phyloP scores from a whole-genome alignment of 1,284 basidiomycete species.

The Cystobasidium slooffiae region DNA sequence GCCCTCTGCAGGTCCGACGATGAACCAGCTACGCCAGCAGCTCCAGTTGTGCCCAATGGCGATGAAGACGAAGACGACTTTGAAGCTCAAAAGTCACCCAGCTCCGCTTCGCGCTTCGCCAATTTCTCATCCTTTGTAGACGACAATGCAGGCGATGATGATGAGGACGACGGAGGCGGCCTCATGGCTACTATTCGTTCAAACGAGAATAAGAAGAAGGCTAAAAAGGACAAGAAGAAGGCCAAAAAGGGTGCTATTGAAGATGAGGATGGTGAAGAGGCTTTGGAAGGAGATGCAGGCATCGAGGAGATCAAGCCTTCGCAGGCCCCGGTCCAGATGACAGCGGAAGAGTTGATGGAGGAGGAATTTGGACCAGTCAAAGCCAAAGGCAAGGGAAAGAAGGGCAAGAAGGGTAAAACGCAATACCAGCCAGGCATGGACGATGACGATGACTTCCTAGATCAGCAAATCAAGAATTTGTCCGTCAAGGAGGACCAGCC shows the following conservation, averaged over 20 bases:
- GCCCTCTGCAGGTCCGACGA: conserved; percentile 20
- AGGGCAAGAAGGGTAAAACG: conserved; percentile 62
- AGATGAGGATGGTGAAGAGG: conserved; percentile 53
- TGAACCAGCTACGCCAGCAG: conserved; percentile 14
- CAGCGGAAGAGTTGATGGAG: conserved; percentile 69
- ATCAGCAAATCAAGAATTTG: conserved; percentile 49
- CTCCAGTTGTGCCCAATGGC: background rate
- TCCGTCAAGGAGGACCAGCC: conserved; percentile 28
- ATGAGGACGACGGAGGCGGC: conserved; percentile 76
- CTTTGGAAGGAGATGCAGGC: conserved; percentile 57
- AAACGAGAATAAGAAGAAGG: conserved; percentile 65
- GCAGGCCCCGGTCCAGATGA: conserved; percentile 63
- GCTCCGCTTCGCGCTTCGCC: conserved; percentile 29
- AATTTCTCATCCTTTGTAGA: conserved; percentile 54
- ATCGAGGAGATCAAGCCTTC: conserved; percentile 58
- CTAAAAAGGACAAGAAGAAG: conserved; percentile 66
- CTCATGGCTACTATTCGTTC: conserved; percentile 75
- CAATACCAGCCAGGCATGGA: conserved; percentile 47
- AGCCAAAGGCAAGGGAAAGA: conserved; percentile 64
- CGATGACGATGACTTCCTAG: conserved; percentile 44
- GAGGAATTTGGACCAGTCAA: conserved; percentile 70
- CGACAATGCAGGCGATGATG: conserved; percentile 63
- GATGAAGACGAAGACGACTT: conserved; percentile 27
- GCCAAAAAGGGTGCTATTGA: conserved; percentile 54
- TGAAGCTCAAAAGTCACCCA: conserved; percentile 3